phyloP scores from a whole-genome alignment of 805 yeast species.

The Suhomyces sp. region DNA sequence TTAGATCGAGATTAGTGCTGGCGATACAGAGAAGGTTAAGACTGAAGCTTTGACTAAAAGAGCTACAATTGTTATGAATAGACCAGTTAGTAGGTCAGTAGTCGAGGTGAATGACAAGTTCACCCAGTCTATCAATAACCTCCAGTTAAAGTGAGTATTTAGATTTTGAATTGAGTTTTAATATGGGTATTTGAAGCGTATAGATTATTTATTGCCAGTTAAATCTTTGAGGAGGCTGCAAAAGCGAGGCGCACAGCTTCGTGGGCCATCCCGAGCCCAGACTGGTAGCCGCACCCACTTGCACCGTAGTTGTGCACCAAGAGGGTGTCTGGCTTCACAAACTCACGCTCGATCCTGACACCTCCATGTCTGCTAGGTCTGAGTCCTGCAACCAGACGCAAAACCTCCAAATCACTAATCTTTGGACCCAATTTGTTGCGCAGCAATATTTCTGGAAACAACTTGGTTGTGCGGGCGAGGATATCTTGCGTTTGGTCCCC shows the following conservation, averaged over 20 bases:
- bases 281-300: conserved; percentile 63
- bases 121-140: too few relatives aligned
- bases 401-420: conserved; percentile 45
- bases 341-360: conserved; percentile 61
- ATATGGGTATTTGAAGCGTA: too few relatives aligned
- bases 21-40: too few relatives aligned
- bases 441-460: conserved; percentile 49
- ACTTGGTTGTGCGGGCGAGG: conserved; percentile 51
- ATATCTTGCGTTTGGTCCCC: conserved; percentile 59
- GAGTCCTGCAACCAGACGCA: conserved; percentile 68
- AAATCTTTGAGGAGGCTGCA: conserved; percentile 1
- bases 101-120: too few relatives aligned
- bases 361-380: conserved; percentile 80
- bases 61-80: too few relatives aligned
- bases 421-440: conserved; percentile 28
- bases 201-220: neutral
- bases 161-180: too few relatives aligned
- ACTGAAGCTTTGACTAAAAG: too few relatives aligned
- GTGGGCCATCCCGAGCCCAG: conserved; percentile 60
- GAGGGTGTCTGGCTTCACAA: conserved; percentile 17
- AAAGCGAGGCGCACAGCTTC: conserved; percentile 37
- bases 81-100: too few relatives aligned
- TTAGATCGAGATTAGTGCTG: neutral
- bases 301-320: conserved; percentile 74
- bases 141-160: too few relatives aligned